A percentile compares a stretch with the other conserved stretches of the same genome.
phyloP scores from a whole-genome alignment of 2,329 filamentous ascomycete genomes.

The Fusarium compactum region DNA sequence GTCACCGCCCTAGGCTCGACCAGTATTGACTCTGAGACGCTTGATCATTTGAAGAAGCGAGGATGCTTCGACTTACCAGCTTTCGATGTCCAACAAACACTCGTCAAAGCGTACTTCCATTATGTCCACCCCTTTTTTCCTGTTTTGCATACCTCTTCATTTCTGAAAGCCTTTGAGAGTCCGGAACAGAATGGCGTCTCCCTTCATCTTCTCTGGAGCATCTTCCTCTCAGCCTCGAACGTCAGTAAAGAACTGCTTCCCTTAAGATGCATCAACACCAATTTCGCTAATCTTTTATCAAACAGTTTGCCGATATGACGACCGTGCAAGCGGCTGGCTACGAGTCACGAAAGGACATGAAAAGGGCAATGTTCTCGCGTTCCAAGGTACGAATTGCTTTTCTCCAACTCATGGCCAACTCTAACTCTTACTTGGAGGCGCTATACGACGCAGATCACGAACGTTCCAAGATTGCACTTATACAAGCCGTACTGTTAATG shows the following conservation, averaged over 20 bases:
- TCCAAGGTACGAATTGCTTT: slow-evolving; percentile 18
- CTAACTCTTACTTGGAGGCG: not conserved
- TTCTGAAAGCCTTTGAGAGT: slow-evolving; percentile 30
- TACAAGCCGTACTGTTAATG: slow-evolving; percentile 58
- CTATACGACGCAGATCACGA: slow-evolving; percentile 52
- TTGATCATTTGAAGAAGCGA: slow-evolving; percentile 26
- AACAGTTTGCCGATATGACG: not conserved
- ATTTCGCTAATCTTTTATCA: not conserved
- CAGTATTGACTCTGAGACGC: slow-evolving; percentile 8
- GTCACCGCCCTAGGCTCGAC: not conserved
- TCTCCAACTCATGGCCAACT: not conserved
- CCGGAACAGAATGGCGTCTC: slow-evolving; percentile 29
- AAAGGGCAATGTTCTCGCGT: slow-evolving; percentile 22
- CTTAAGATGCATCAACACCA: not conserved
- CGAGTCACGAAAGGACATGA: slow-evolving; percentile 14
- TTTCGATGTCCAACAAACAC: slow-evolving; percentile 26
- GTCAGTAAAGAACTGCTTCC: not conserved
- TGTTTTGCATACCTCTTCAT: slow-evolving; percentile 37
- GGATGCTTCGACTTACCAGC: slow-evolving; percentile 31
- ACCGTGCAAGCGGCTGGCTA: not conserved
- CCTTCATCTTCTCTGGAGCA: slow-evolving; percentile 47
- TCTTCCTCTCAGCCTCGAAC: slow-evolving; percentile 46
- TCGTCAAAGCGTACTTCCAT: slow-evolving; percentile 43
- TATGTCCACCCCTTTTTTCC: slow-evolving; percentile 46
- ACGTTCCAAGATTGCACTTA: slow-evolving; percentile 53